These are phyloP conservation scores for Coccomyxa sp. DNA, from an alignment of 139 green algal species.

Conservation along the genomic window DNA sequence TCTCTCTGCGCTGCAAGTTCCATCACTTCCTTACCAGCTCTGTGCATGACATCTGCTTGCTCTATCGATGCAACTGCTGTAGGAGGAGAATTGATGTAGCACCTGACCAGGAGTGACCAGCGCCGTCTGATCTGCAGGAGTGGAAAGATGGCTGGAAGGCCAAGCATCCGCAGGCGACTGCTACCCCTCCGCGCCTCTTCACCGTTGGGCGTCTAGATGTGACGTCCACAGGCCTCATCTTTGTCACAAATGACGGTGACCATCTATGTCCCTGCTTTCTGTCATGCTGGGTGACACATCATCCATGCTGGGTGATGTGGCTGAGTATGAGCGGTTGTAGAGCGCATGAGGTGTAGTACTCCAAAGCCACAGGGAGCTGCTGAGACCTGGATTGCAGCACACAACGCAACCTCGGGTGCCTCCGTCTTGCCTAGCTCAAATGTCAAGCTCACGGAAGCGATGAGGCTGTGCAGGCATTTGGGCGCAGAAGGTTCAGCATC, in stretches of 20 bases:
- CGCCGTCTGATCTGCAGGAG: neutral
- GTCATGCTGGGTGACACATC: too few relatives aligned
- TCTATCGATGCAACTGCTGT: too few relatives aligned
- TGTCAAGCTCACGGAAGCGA: too few relatives aligned
- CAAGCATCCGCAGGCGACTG: constrained; percentile 26
- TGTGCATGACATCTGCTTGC: neutral
- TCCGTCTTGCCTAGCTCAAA: too few relatives aligned
- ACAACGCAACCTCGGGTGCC: too few relatives aligned
- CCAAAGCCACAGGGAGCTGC: too few relatives aligned
- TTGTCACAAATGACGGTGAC: constrained; percentile 96
- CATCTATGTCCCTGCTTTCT: neutral
- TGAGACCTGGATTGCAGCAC: too few relatives aligned
- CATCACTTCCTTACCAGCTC: neutral
- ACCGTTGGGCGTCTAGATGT: constrained; percentile 93
- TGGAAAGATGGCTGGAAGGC: constrained; percentile 10
- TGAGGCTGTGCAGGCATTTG: constrained; percentile 51
- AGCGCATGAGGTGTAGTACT: too few relatives aligned
- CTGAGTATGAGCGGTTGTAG: too few relatives aligned
- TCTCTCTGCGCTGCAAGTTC: neutral
- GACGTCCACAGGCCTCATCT: constrained; percentile 78
- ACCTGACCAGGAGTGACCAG: neutral
- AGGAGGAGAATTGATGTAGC: too few relatives aligned
- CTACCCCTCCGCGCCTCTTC: constrained; percentile 80
- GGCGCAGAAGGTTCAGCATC: constrained; percentile 67
- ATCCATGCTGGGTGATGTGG: too few relatives aligned